Evolutionary conservation across 2,329 filamentous ascomycete species (phyloP).

Genomic region (Fragosphaeria purpurea): DNA sequence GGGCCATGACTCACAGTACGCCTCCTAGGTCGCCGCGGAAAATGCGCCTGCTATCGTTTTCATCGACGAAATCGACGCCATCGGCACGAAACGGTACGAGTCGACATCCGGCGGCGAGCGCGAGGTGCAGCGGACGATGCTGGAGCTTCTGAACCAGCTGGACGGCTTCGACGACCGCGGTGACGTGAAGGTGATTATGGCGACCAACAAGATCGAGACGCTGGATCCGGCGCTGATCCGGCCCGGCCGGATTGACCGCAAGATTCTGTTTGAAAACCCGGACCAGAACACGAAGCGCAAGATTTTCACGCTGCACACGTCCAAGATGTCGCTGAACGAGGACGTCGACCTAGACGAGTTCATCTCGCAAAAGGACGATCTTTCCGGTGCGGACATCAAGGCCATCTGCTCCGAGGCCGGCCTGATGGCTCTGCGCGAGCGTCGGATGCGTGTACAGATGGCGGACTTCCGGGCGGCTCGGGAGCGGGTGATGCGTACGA

Average conservation of each 20-base stretch:
- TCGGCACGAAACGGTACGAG: constrained; percentile 97
- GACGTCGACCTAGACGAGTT: constrained; percentile 99
- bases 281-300: constrained; percentile 88
- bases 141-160: constrained; percentile 95
- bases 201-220: constrained; percentile 99
- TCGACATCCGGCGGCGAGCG: constrained; percentile 94
- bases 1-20: too few relatives aligned
- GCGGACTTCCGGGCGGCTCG: constrained; percentile 88
- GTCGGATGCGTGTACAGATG: constrained; percentile 98
- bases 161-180: constrained; percentile 98
- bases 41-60: constrained; percentile 96
- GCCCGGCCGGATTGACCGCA: constrained; percentile 94
- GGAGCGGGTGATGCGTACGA: constrained; percentile 93
- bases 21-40: constrained; percentile 70
- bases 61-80: constrained; percentile 98
- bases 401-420: constrained; percentile 97
- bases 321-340: constrained; percentile 93
- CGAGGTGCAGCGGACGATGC: constrained; percentile 96
- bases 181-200: constrained; percentile 99
- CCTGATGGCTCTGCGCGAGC: constrained; percentile 84
- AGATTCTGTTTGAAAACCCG: constrained; percentile 68
- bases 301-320: constrained; percentile 96
- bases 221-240: constrained; percentile 93
- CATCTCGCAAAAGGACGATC: constrained; percentile 94
- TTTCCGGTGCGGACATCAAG: constrained; percentile 96